phyloP scores from a whole-genome alignment of 345 rosid genomes.

The Cardamine occulta region DNA sequence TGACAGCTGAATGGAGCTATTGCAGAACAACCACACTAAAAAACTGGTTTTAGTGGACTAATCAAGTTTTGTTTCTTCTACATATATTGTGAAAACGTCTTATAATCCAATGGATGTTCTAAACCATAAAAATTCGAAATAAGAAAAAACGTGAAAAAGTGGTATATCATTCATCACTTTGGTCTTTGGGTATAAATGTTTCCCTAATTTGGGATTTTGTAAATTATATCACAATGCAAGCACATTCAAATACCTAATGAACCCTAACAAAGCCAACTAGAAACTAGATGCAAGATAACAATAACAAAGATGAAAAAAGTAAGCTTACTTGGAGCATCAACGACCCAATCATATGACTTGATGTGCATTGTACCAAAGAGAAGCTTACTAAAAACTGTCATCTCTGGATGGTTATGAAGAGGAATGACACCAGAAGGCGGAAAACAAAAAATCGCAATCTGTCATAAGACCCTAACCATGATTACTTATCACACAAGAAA shows the following conservation, averaged over 20 bases:
- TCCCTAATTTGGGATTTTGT: conserved; percentile 15
- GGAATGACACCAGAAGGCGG: conserved; percentile 89
- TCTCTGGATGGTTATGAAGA: conserved; percentile 95
- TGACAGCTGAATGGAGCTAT: neutral
- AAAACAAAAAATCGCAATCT: conserved; percentile 96
- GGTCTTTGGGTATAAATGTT: neutral
- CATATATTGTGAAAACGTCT: neutral
- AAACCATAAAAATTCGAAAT: neutral
- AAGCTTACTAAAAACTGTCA: conserved; percentile 96
- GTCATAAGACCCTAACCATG: conserved; percentile 34
- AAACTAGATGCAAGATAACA: neutral
- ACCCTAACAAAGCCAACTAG: conserved; percentile 1
- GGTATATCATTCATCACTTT: neutral
- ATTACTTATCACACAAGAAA: conserved; percentile 35
- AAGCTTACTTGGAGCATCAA: conserved; percentile 49
- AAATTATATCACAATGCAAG: neutral
- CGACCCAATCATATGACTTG: conserved; percentile 92
- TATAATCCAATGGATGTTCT: neutral
- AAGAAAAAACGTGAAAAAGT: neutral
- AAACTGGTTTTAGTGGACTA: neutral
- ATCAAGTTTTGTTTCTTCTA: neutral
- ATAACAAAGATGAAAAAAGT: conserved; percentile 19
- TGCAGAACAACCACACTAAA: neutral
- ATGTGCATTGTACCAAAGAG: conserved; percentile 93
- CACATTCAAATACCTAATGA: conserved; percentile 4